A percentile compares a stretch with the other conserved stretches of the same genome.
phyloP scores from a whole-genome alignment of 208 protist genomes.

The Crithidia fasciculata region DNA sequence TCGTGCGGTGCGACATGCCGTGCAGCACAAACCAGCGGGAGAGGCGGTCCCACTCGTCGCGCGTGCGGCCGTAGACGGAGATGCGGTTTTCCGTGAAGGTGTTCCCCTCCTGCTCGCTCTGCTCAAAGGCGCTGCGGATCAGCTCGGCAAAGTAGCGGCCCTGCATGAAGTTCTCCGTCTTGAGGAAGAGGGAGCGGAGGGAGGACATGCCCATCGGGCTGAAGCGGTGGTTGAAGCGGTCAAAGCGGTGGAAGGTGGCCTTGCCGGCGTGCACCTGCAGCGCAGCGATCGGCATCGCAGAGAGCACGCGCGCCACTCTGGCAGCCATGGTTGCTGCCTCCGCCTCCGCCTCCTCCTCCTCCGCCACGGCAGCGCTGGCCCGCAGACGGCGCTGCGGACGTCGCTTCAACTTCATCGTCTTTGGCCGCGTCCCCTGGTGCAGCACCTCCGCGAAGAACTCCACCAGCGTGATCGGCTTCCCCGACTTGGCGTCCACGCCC shows the following conservation, averaged over 20 bases:
- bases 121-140: constrained; percentile 56
- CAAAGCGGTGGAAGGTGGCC: constrained; percentile 88
- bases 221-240: constrained; percentile 89
- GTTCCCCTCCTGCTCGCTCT: constrained; percentile 56
- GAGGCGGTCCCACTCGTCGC: constrained; percentile 75
- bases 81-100: constrained; percentile 87
- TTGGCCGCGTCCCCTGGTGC: neutral
- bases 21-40: constrained; percentile 86
- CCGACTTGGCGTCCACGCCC: constrained; percentile 45
- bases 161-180: constrained; percentile 90
- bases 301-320: constrained; percentile 26
- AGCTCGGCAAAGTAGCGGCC: constrained; percentile 92
- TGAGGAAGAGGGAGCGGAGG: constrained; percentile 79
- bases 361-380: neutral
- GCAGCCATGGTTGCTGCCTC: constrained; percentile 29
- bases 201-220: constrained; percentile 71
- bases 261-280: constrained; percentile 86
- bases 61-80: constrained; percentile 78
- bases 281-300: constrained; percentile 69
- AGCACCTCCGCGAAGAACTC: constrained; percentile 44
- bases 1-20: constrained; percentile 92
- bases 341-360: neutral
- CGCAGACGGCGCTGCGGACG: neutral
- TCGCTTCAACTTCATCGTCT: neutral
- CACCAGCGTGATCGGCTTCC: constrained; percentile 46